Conservation (phyloP, 2,329 filamentous ascomycete species). For the Sclerotinia spermophila region DNA sequence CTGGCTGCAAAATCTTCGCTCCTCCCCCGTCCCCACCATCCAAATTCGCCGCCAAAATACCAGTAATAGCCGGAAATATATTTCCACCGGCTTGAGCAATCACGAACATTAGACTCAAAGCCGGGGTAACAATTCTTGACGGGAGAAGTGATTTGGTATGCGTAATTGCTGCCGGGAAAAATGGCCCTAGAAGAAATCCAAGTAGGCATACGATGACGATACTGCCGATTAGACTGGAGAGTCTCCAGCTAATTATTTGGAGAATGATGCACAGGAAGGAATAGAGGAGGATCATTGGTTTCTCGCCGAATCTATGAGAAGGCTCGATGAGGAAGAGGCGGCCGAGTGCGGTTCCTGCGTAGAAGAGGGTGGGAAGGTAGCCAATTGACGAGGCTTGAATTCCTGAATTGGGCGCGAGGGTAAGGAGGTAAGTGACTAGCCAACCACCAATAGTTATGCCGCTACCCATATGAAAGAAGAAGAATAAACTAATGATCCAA, state of each 20-base stretch:
- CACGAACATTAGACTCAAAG: not conserved
- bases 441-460: conserved; percentile 52
- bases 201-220: conserved; percentile 26
- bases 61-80: not conserved
- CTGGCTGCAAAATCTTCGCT: not conserved
- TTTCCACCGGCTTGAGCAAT: not conserved
- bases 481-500: conserved; percentile 59
- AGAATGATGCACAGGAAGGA: conserved; percentile 49
- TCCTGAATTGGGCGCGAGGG: not conserved
- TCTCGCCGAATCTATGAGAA: conserved; percentile 55
- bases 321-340: conserved; percentile 56
- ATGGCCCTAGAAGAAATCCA: not conserved
- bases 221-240: conserved; percentile 46
- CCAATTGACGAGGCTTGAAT: conserved; percentile 42
- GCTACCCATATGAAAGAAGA: conserved; percentile 60
- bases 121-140: not conserved
- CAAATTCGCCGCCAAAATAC: not conserved
- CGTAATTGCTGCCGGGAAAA: not conserved
- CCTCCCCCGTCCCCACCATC: not conserved
- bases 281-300: conserved; percentile 55
- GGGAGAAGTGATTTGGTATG: not conserved
- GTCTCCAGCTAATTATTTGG: conserved; percentile 59
- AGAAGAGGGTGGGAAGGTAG: conserved; percentile 59
- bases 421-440: conserved; percentile 58
- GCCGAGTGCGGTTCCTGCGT: conserved; percentile 55